Evolutionary conservation across 2,329 filamentous ascomycete genomes (phyloP).

Genomic region (Dothideomycetidae sp.): DNA sequence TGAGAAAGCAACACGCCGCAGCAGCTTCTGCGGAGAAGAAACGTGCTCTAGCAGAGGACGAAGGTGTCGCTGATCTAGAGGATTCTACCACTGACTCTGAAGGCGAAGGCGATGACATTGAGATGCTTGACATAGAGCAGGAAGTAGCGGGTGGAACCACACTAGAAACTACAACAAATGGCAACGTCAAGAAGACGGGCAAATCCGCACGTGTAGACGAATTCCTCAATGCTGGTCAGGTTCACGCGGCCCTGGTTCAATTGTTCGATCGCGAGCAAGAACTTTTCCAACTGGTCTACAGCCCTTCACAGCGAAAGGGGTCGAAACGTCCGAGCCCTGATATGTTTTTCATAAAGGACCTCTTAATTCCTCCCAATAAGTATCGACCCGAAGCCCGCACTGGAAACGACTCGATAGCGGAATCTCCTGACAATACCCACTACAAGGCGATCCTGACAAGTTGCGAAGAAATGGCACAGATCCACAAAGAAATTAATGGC

Average conservation of each 20-base stretch:
- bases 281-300: constrained; percentile 72
- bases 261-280: constrained; percentile 83
- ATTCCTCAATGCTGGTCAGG: constrained; percentile 72
- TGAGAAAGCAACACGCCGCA: constrained; percentile 34
- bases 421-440: constrained; percentile 74
- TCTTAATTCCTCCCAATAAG: constrained; percentile 83
- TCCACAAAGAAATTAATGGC: constrained; percentile 53
- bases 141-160: constrained; percentile 35
- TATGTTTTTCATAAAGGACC: constrained; percentile 83
- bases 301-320: constrained; percentile 51
- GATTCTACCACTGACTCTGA: constrained; percentile 31
- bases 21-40: constrained; percentile 28
- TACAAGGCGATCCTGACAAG: constrained; percentile 73
- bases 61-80: constrained; percentile 55
- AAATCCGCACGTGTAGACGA: constrained; percentile 41
- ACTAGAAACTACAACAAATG: constrained; percentile 32
- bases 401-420: constrained; percentile 66
- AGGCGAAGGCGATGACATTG: constrained; percentile 20
- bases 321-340: constrained; percentile 49
- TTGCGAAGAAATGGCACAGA: constrained; percentile 58
- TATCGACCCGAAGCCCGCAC: constrained; percentile 78
- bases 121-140: constrained; percentile 28
- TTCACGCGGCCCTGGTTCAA: constrained; percentile 60
- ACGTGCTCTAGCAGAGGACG: constrained; percentile 42
- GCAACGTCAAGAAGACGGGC: constrained; percentile 19